These are phyloP conservation scores for Beauveria australis DNA, from an alignment of 2,329 filamentous ascomycete genomes.

Conservation along the genomic window DNA sequence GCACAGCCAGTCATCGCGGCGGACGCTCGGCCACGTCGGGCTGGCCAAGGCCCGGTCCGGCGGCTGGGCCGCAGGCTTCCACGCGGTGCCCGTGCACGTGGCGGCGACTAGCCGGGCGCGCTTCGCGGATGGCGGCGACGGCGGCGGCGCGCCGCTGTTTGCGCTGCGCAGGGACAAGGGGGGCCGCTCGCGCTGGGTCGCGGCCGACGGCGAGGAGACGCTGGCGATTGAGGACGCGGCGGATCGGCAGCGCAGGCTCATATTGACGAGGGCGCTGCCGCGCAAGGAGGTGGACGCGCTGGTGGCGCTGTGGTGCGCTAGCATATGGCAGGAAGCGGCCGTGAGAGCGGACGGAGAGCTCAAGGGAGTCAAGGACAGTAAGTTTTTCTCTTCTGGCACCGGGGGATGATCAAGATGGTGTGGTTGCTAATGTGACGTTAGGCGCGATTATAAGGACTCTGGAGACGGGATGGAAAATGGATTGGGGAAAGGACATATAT, in stretches of 20 bases:
- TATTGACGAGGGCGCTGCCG: neutral
- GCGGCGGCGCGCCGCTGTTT: neutral
- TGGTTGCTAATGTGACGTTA: neutral
- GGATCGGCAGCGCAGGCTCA: neutral
- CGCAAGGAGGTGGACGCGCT: slow-evolving; percentile 1
- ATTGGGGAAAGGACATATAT: neutral
- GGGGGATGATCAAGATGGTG: neutral
- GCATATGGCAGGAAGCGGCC: neutral
- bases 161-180: neutral
- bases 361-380: neutral
- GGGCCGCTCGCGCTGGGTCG: neutral
- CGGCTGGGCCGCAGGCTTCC: neutral
- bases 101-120: neutral
- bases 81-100: neutral
- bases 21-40: slow-evolving; percentile 2
- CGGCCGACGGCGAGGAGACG: neutral
- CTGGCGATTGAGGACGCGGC: neutral
- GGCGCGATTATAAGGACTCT: neutral
- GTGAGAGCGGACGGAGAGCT: neutral
- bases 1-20: neutral
- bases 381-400: neutral
- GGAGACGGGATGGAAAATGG: neutral
- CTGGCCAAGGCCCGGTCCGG: neutral
- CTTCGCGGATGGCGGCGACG: neutral
- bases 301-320: slow-evolving; percentile 5